Evolutionary conservation across 2,329 filamentous ascomycete genomes (phyloP).

Genomic region (Botrytis tulipae): DNA sequence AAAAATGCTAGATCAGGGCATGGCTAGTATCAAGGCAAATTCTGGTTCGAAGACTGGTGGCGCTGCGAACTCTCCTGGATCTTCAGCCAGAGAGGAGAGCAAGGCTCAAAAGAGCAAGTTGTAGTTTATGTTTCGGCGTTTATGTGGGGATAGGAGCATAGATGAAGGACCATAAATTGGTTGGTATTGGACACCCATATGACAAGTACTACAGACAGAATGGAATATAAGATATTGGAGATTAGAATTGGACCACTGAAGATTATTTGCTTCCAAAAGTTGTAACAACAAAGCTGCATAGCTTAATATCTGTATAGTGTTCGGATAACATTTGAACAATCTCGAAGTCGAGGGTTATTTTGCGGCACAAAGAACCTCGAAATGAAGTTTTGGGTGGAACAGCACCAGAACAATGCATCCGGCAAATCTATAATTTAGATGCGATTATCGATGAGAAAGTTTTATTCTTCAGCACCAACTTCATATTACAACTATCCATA

Average conservation of each 20-base stretch:
- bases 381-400: background rate
- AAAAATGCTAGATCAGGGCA: constrained; percentile 18
- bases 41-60: constrained; percentile 7
- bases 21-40: constrained; percentile 18
- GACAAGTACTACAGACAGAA: background rate
- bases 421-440: background rate
- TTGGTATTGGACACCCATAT: background rate
- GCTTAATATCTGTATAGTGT: background rate
- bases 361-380: background rate
- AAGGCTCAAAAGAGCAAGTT: constrained; percentile 21
- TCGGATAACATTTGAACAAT: background rate
- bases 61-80: constrained; percentile 10
- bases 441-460: background rate
- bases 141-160: background rate
- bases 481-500: background rate
- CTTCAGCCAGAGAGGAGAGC: constrained; percentile 14
- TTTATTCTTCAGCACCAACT: background rate
- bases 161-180: background rate
- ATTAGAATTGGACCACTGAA: background rate
- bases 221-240: background rate
- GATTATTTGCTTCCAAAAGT: background rate
- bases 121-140: constrained; percentile 3
- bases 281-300: background rate
- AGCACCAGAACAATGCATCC: background rate
- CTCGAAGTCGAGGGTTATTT: background rate